Base-by-base conservation (phyloP, 2,329 filamentous ascomycete genomes). In the Coniella lustricola region DNA sequence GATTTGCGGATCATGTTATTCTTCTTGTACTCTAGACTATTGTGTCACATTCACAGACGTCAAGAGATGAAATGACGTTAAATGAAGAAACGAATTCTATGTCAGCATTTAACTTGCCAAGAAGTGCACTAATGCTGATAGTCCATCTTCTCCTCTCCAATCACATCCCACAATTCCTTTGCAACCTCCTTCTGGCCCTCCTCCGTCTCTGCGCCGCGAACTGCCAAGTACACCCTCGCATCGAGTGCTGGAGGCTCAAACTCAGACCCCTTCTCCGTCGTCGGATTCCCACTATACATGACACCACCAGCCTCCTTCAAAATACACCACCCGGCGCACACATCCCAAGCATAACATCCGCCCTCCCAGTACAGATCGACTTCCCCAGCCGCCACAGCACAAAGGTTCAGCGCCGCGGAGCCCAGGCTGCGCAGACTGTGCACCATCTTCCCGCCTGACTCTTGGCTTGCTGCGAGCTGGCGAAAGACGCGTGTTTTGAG, bases 311-410 rank as follows among this genome's bases (percentile, higher is more conserved):
- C 84, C 69, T 91, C 87, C 25, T 70, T 68, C 21, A 91, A 68
- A 52, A 91, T 83, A 50, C 83, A 81, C 87, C 86, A 90, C 0
- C 82, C 87, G 4, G 87, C 87, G 60, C 84, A 87, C 2, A 91
- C 87, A 63, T 91, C 87, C 87, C 87, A 91, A 2, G 86, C 85
- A 78, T 85, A 91, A 64, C 85, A 89, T 0, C 87, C 87, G 33
- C 84, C 85, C 67, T 91, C 87, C 87, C 87, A 91, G 63, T 88
- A 91, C 18, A 80, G 59, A 62, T 91, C 87, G 21, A 88, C 57
- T 62, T 81, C 75, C 0, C 87, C 87, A 9, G 79, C 77, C 3
- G 87, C 87, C 3, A 88, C 82, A 34, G 74, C 76, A 49, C 84
- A 87, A 16, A 90, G 65, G 63, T 90, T 90, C 58, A 91, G 68